Conservation (phyloP, 805 yeast genomes). For the Kazachstania viticola region DNA sequence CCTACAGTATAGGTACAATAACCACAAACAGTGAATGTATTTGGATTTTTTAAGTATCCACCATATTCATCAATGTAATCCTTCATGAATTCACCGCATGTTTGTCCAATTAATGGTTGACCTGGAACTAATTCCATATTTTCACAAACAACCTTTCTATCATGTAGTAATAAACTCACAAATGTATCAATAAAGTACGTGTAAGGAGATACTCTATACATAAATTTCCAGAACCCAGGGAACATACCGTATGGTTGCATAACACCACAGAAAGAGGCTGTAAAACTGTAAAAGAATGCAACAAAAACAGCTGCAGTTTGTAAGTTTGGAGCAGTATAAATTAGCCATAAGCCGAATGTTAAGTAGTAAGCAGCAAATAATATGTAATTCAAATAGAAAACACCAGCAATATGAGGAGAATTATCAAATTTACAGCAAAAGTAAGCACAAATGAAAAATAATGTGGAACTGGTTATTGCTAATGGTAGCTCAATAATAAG, state of each 20-base stretch:
- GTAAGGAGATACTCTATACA: slow-evolving; percentile 58
- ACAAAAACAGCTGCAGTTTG: slow-evolving; percentile 55
- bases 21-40: slow-evolving; percentile 30
- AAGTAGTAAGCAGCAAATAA: slow-evolving; percentile 33
- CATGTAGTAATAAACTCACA: slow-evolving; percentile 38
- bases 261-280: slow-evolving; percentile 30
- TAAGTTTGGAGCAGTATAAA: slow-evolving; percentile 55
- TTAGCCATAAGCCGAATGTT: slow-evolving; percentile 37
- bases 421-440: slow-evolving; percentile 36
- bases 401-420: slow-evolving; percentile 36
- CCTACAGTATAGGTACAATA: slow-evolving; percentile 32
- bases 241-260: slow-evolving; percentile 29
- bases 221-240: slow-evolving; percentile 69
- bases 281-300: slow-evolving; percentile 29
- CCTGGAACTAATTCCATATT: slow-evolving; percentile 38
- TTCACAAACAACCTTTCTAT: slow-evolving; percentile 39
- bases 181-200: slow-evolving; percentile 48
- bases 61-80: slow-evolving; percentile 31
- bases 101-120: slow-evolving; percentile 43
- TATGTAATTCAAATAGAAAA: slow-evolving; percentile 35
- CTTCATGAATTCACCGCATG: slow-evolving; percentile 46
- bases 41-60: slow-evolving; percentile 46
- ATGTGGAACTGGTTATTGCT: slow-evolving; percentile 35
- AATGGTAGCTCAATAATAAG: slow-evolving; percentile 51
- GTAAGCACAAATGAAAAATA: slow-evolving; percentile 43